Evolutionary conservation across 148 eudicot genomes (phyloP).

Genomic region (Linanthus parryae): DNA sequence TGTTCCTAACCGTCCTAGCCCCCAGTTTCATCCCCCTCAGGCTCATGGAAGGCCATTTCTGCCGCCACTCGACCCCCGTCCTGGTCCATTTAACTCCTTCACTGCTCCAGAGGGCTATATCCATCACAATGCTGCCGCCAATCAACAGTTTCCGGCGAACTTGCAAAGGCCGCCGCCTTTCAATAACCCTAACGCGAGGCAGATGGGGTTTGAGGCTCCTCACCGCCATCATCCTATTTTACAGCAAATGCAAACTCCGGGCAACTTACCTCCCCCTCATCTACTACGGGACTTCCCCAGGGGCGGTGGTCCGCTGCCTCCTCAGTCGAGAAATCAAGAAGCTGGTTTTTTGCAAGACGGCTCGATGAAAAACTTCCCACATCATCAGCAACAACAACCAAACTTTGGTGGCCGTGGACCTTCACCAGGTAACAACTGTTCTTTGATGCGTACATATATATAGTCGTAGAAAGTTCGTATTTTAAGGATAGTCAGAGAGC

Average conservation of each 20-base stretch:
- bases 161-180: conserved; percentile 48
- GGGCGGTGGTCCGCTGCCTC: conserved; percentile 40
- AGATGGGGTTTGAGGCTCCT: conserved; percentile 50
- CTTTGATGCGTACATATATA: background rate
- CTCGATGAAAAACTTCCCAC: conserved; percentile 54
- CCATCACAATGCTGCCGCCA: too few species aligned
- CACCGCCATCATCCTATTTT: conserved; percentile 46
- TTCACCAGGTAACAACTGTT: conserved; percentile 45
- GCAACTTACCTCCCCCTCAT: too few species aligned
- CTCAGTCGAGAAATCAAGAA: conserved; percentile 41
- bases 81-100: conserved; percentile 55
- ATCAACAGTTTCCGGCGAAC: conserved; percentile 53
- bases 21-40: conserved; percentile 42
- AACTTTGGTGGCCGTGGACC: conserved; percentile 55
- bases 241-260: conserved; percentile 59
- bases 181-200: conserved; percentile 45
- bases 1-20: conserved; percentile 42
- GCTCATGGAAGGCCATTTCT: conserved; percentile 45
- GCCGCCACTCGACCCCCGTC: conserved; percentile 49
- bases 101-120: conserved; percentile 51
- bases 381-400: conserved; percentile 55
- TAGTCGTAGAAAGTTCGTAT: background rate
- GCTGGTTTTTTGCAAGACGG: conserved; percentile 47
- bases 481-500: too few species aligned
- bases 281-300: conserved; percentile 40